phyloP scores from a whole-genome alignment of 352 stramenopile genomes.

The Labyrinthula sp. region DNA sequence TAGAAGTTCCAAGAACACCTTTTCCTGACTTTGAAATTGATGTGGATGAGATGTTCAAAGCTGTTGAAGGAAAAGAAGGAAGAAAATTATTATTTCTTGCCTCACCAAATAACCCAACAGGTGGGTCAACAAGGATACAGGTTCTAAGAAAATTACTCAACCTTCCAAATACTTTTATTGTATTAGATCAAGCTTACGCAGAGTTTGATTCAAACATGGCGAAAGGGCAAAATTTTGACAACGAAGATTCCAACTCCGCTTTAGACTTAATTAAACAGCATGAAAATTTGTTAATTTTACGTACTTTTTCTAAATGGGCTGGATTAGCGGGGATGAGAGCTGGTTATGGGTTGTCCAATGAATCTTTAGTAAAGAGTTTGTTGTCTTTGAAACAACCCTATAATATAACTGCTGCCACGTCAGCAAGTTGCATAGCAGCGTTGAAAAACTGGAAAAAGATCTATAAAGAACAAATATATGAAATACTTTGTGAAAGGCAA shows the following conservation, averaged over 20 bases:
- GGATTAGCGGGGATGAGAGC: constrained; percentile 27
- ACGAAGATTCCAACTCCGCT: constrained; percentile 4
- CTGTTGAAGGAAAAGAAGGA: constrained; percentile 12
- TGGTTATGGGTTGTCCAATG: constrained; percentile 20
- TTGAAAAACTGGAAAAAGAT: constrained; percentile 23
- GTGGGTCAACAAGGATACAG: constrained; percentile 24
- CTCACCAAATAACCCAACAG: constrained; percentile 31
- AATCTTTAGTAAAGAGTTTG: constrained; percentile 23
- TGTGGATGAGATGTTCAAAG: constrained; percentile 21
- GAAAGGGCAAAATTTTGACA: too few relatives aligned
- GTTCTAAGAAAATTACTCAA: constrained; percentile 19
- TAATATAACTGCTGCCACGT: constrained; percentile 28
- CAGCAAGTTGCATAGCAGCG: constrained; percentile 18
- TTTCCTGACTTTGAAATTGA: constrained; percentile 24
- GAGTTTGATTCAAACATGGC: constrained; percentile 26
- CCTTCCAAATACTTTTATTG: constrained; percentile 9
- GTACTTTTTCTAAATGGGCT: constrained; percentile 31
- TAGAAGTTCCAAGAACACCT: constrained; percentile 16
- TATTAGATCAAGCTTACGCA: constrained; percentile 30
- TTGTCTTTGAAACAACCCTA: constrained; percentile 31
- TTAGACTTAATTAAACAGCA: constrained; percentile 13
- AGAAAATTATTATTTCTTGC: constrained; percentile 29
- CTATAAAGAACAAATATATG: constrained; percentile 5
- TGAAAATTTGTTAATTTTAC: constrained; percentile 28
- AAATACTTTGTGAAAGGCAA: constrained; percentile 16